Conservation (phyloP, 139 green algal genomes). For the Yamagishiella unicocca region DNA sequence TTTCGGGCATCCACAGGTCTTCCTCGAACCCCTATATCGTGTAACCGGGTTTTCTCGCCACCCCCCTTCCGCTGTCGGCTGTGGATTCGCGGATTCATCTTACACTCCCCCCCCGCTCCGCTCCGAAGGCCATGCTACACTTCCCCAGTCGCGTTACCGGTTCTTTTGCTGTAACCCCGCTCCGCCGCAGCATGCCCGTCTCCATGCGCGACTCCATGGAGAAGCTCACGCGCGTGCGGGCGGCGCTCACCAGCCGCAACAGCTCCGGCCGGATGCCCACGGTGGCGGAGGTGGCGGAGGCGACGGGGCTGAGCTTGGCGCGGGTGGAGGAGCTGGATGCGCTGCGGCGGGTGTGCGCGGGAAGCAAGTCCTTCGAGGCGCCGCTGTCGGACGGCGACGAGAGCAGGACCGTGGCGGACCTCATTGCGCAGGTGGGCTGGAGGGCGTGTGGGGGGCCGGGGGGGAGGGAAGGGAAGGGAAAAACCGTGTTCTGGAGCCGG, state of each 20-base stretch:
- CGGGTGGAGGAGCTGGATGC: constrained; percentile 1
- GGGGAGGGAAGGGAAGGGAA: too few species aligned
- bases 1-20: too few species aligned
- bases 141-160: too few species aligned
- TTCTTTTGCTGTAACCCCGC: too few species aligned
- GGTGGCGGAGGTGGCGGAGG: constrained; percentile 1
- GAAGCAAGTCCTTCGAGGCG: not conserved
- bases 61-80: too few species aligned
- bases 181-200: not conserved
- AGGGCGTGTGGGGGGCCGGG: not conserved
- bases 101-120: not conserved
- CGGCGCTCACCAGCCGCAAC: too few species aligned
- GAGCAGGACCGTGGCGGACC: not conserved
- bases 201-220: not conserved
- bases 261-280: too few species aligned
- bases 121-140: too few species aligned
- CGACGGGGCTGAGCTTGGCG: not conserved
- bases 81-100: too few species aligned
- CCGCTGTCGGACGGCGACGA: constrained; percentile 9
- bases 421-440: not conserved
- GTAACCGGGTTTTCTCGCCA: too few species aligned
- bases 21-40: too few species aligned
- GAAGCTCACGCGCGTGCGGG: not conserved
- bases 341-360: not conserved
- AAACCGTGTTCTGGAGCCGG: too few species aligned